Evolutionary conservation across 1,284 basidiomycete species (phyloP).

Genomic region (Phellopilus nigrolimitatus): DNA sequence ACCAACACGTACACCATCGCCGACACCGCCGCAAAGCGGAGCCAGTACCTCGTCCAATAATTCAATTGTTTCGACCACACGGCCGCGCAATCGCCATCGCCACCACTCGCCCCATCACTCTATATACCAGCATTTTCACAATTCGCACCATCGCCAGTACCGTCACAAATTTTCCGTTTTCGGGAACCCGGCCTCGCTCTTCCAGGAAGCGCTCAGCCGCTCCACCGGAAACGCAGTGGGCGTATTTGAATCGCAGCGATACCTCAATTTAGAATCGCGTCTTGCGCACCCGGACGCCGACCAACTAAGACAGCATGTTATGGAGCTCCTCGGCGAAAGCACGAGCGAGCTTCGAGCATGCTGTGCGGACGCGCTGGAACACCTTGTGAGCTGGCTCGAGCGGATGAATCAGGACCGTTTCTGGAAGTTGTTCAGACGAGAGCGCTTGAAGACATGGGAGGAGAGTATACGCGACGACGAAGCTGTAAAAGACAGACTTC

Average conservation of each 20-base stretch:
- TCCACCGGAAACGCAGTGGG: conserved; percentile 62
- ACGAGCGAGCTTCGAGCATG: conserved; percentile 53
- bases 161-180: conserved; percentile 24
- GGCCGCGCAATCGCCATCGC: not conserved
- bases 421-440: conserved; percentile 32
- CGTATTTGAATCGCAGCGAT: conserved; percentile 75
- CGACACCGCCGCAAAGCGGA: conserved; percentile 28
- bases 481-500: conserved; percentile 37
- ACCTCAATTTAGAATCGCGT: conserved; percentile 68
- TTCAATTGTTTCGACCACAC: conserved; percentile 11
- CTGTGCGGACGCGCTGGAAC: conserved; percentile 42
- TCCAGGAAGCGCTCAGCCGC: conserved; percentile 20
- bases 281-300: conserved; percentile 49
- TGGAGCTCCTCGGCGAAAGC: conserved; percentile 50
- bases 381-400: conserved; percentile 49
- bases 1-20: conserved; percentile 24
- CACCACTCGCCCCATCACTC: not conserved
- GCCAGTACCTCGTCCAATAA: conserved; percentile 6
- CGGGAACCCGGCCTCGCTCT: conserved; percentile 17
- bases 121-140: not conserved
- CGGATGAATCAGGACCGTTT: conserved; percentile 38
- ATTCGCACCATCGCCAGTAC: conserved; percentile 2
- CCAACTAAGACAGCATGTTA: conserved; percentile 45
- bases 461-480: conserved; percentile 37
- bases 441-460: conserved; percentile 30